Evolutionary conservation across 441 rosid genomes (phyloP), one percentile per base, ranked within the genome.

Genomic region (Gossypium davidsonii): DNA sequence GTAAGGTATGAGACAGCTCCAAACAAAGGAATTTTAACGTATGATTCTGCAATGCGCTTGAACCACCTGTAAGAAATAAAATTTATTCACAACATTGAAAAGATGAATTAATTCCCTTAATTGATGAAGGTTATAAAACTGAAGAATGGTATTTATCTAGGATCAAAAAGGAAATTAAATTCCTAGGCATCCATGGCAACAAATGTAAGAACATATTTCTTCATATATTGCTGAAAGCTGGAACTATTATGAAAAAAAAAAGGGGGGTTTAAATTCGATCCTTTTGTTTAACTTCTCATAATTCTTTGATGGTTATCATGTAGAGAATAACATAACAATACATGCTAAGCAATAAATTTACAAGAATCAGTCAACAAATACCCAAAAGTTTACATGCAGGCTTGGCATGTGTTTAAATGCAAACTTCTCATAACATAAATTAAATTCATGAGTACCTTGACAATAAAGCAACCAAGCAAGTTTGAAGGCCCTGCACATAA

Each of bases 401-500:
- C 23, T 53, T 44, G 15, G 66, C 15, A 28, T 6, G 31, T 44
- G 11, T 65, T n/a, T 65, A 57, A 57, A 20, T 31, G 3, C 42
- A 76, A 42, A 70, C 62, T 23, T 69, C 39, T 48, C 51, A 39
- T 9, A 34, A 70, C 52, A 52, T 5, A 44, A n/a, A n/a, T n/a
- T n/a, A 69, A 28, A 68, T 57, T 66, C 28, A 44, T 37, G 51
- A 26, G 20, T 85, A 95, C 98, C 97, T 92, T 71, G 96, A 92
- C 53, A 92, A 74, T 37, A 91, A 83, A 74, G 97, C 97, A 73
- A 91, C 99, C 67, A 89, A 83, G 82, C 98, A 95, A 83, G 99
- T 95, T 88, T 95, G 99, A 83, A 95, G 79, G 75, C 99, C 99
- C 98, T 95, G 88, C 79, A 80, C 10, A 46, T 51, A 65, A 68